Conservation (phyloP, 1,284 basidiomycete genomes). For the Melampsora occidentalis region DNA sequence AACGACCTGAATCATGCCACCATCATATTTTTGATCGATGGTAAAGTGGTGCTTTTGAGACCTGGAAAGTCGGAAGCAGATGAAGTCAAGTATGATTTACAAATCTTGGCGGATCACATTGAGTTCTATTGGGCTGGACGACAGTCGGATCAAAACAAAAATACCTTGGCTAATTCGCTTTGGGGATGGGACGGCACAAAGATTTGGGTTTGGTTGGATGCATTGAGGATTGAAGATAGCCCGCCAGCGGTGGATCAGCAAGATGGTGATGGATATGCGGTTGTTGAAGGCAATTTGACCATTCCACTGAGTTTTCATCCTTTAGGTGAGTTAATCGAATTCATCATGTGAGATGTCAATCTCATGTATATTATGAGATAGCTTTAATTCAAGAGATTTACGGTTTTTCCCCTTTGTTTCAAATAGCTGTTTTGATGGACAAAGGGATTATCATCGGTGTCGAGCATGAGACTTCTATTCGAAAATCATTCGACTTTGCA, state of each 20-base stretch:
- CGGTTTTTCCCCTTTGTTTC: not conserved
- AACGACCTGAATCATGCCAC: constrained; percentile 92
- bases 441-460: constrained; percentile 97
- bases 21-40: constrained; percentile 92
- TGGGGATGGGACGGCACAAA: constrained; percentile 93
- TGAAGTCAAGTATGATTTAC: constrained; percentile 96
- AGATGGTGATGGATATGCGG: constrained; percentile 53
- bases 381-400: not conserved
- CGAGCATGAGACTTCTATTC: constrained; percentile 77
- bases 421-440: constrained; percentile 86
- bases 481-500: constrained; percentile 77
- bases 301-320: constrained; percentile 93
- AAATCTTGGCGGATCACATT: constrained; percentile 89
- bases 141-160: constrained; percentile 70
- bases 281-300: constrained; percentile 85
- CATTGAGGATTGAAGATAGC: constrained; percentile 74
- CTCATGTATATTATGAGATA: not conserved
- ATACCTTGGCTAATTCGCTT: constrained; percentile 87
- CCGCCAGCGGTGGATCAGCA: constrained; percentile 44
- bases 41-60: constrained; percentile 77
- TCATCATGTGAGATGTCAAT: not conserved
- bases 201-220: constrained; percentile 92
- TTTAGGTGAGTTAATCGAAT: constrained; percentile 65
- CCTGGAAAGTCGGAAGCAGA: constrained; percentile 53
- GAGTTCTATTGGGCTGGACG: constrained; percentile 97